Conservation (phyloP, 2,329 filamentous ascomycete genomes). For the Graphilbum ipis-grandicollis region DNA sequence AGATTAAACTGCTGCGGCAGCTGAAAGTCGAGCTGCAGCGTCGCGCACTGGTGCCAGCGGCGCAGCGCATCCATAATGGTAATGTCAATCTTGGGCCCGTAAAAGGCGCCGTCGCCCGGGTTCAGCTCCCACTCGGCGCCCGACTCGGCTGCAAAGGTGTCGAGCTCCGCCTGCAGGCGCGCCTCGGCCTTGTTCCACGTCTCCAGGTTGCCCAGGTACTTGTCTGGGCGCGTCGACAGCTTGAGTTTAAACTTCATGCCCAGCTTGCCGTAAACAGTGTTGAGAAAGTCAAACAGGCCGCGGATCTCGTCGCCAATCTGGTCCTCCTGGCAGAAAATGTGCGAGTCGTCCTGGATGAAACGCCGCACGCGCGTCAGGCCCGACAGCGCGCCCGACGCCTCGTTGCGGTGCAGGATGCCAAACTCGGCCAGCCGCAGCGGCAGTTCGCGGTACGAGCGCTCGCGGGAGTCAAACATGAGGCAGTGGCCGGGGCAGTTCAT, state of each 20-base stretch:
- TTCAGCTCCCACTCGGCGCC: conserved; percentile 70
- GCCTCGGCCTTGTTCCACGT: conserved; percentile 82
- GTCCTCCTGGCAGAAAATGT: conserved; percentile 67
- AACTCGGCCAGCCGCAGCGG: conserved; percentile 79
- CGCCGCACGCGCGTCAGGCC: conserved; percentile 70
- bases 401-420: conserved; percentile 72
- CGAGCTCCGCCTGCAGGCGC: conserved; percentile 61
- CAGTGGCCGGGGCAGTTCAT: conserved; percentile 92
- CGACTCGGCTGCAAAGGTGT: conserved; percentile 47
- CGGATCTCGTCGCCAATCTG: conserved; percentile 62
- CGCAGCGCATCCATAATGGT: conserved; percentile 77
- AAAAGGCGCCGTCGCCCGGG: conserved; percentile 91
- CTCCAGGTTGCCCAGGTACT: conserved; percentile 69
- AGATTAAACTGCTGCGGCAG: conserved; percentile 11
- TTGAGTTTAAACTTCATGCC: conserved; percentile 88
- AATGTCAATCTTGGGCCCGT: conserved; percentile 97
- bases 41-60: conserved; percentile 67
- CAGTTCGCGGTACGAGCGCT: conserved; percentile 61
- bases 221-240: conserved; percentile 78
- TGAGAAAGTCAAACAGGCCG: conserved; percentile 73
- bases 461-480: conserved; percentile 59
- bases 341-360: conserved; percentile 82
- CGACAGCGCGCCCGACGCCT: conserved; percentile 63
- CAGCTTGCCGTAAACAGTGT: conserved; percentile 57
- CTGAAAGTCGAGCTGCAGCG: conserved; percentile 88